A percentile compares a stretch with the other conserved stretches of the same genome.
Conservation (phyloP, 495 filamentous ascomycete species). For the Xylaria longipes region DNA sequence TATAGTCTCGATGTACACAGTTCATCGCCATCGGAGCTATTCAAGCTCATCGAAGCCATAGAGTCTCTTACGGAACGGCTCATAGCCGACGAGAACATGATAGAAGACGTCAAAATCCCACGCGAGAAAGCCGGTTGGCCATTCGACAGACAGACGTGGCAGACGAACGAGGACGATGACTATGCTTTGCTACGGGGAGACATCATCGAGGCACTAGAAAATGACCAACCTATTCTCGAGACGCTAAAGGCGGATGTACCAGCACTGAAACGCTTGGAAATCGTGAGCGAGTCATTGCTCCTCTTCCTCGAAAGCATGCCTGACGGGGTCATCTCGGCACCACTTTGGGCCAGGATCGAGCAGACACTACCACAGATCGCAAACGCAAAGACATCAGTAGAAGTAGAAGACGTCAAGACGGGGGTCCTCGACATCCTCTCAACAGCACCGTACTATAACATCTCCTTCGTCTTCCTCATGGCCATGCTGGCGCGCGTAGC, state of each 20-base stretch:
- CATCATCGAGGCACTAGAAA: slow-evolving; percentile 74
- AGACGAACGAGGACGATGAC: slow-evolving; percentile 34
- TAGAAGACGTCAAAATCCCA: slow-evolving; percentile 65
- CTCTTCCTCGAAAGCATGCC: slow-evolving; percentile 73
- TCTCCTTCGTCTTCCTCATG: slow-evolving; percentile 84
- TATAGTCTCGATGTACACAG: slow-evolving; percentile 53
- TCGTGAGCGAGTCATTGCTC: slow-evolving; percentile 69
- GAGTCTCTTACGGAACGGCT: slow-evolving; percentile 76
- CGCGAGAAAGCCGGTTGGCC: slow-evolving; percentile 72
- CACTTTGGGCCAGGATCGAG: slow-evolving; percentile 76
- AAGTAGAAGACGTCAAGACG: slow-evolving; percentile 68
- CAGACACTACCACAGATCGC: slow-evolving; percentile 56
- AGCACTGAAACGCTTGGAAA: slow-evolving; percentile 70
- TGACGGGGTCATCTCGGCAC: slow-evolving; percentile 73
- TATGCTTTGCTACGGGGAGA: slow-evolving; percentile 41
- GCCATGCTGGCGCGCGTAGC: slow-evolving; percentile 68
- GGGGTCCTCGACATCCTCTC: slow-evolving; percentile 77
- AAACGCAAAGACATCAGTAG: slow-evolving; percentile 35
- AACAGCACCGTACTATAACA: slow-evolving; percentile 74
- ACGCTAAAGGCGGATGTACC: slow-evolving; percentile 65
- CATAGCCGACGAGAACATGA: slow-evolving; percentile 85
- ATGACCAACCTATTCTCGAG: slow-evolving; percentile 61
- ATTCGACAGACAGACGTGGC: slow-evolving; percentile 61
- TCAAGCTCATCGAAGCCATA: slow-evolving; percentile 83
- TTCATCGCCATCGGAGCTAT: slow-evolving; percentile 78